Evolutionary conservation across 768 basidiomycete genomes (phyloP), one percentile per base, ranked within the genome.

Genomic region (Cubamyces sp.): DNA sequence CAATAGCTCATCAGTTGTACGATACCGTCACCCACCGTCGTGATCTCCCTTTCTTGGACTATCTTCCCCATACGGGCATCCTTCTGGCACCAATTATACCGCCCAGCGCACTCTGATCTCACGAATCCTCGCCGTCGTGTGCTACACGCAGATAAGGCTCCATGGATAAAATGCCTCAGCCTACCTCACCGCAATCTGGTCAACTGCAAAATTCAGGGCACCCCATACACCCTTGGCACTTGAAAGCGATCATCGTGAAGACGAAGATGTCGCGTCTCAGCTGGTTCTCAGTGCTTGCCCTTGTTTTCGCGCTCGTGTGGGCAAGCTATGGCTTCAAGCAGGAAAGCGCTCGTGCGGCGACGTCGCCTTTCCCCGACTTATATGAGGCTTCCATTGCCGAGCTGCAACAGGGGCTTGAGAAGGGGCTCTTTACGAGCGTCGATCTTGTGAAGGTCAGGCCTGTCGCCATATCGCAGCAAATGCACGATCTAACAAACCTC

Each of bases 361-460:
- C 26, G 1, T 43, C 57, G 6, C 40, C 51, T 5, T 58, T 72
- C 14, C 86, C 85, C 6, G 87, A 88, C 69, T 73, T 88, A 7
- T 86, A 87, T 59, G 84, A 88, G 65, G 84, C 84, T 0, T 81
- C 84, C 0, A 77, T 88, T 9, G 61, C 74, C 0, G 83, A 87
- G 58, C 74, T 88, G 15, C 70, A 71, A 57, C 64, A 71, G 2
- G 84, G 87, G 4, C 68, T 88, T 15, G 76, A 83, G 52, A 75
- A 72, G 0, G 81, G 82, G 5, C 67, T 73, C 25, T 88, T 87
- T 62, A 81, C 80, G 1, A 87, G 85, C 57, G 81, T 83, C 6
- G 85, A 88, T 66, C 77, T 88, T 5, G 83, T 88, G 45, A 84
- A 86, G 74, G 87, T 85, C 59, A 37, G 71, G 21, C 19, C 8